phyloP scores from a whole-genome alignment of 768 basidiomycete species.

The Exsudoporus frostii region DNA sequence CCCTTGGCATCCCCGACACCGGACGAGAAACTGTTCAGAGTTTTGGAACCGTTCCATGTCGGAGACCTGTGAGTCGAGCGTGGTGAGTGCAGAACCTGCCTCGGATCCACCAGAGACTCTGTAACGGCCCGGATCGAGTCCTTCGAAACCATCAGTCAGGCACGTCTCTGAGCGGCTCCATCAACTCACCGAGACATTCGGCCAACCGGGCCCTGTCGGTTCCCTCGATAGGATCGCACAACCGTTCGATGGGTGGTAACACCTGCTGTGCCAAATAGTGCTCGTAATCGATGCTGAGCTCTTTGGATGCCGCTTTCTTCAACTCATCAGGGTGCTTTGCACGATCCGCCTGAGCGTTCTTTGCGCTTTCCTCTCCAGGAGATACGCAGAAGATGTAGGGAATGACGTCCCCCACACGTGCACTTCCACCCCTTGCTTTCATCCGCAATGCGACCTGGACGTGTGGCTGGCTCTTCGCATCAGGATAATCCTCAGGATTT shows the following conservation, averaged over 20 bases:
- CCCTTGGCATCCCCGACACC: slow-evolving; percentile 73
- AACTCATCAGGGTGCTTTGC: slow-evolving; percentile 95
- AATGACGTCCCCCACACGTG: slow-evolving; percentile 88
- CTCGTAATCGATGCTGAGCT: slow-evolving; percentile 82
- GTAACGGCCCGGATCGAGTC: slow-evolving; percentile 60
- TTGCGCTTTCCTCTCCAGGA: slow-evolving; percentile 68
- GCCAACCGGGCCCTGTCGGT: slow-evolving; percentile 90
- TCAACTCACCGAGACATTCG: slow-evolving; percentile 81
- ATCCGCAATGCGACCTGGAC: slow-evolving; percentile 92
- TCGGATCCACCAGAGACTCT: slow-evolving; percentile 42
- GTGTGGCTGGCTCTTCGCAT: slow-evolving; percentile 92
- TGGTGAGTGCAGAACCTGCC: slow-evolving; percentile 61
- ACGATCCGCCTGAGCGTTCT: slow-evolving; percentile 79
- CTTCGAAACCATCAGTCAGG: slow-evolving; percentile 30
- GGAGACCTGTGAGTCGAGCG: slow-evolving; percentile 85
- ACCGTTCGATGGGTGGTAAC: slow-evolving; percentile 88
- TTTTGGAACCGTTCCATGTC: slow-evolving; percentile 87
- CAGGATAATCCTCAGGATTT: slow-evolving; percentile 95
- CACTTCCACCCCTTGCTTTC: slow-evolving; percentile 79
- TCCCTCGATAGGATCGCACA: slow-evolving; percentile 96
- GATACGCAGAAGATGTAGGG: slow-evolving; percentile 90
- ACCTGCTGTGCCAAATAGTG: slow-evolving; percentile 90
- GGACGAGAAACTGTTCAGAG: slow-evolving; percentile 63
- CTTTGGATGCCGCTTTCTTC: slow-evolving; percentile 54
- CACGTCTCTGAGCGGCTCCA: neutral